Base-by-base conservation (phyloP, 768 basidiomycete species). In the Boletus reticulatus region DNA sequence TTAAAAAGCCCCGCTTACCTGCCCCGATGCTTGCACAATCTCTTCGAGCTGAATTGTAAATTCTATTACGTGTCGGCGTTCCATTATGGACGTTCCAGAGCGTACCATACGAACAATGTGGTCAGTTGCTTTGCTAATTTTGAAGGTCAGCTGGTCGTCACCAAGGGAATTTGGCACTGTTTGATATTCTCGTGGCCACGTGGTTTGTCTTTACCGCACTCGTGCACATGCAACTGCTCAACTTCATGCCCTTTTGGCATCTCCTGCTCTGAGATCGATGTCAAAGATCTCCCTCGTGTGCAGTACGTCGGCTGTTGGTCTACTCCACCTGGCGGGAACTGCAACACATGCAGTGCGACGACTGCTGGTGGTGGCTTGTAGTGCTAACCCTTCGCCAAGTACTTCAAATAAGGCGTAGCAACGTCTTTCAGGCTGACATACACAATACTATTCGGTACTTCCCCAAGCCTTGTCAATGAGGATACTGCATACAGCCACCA, bases 321-420 rank as follows among this genome's bases (percentile, higher is more conserved):
- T 17, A 14, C 10, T 37, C 43, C 58, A 34, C 41, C 38, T 55
- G 43, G 48, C 27, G 22, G n/a, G 39, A 29, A 10, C 11, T 12
- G 47, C 14, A 27, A 9, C 9, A 22, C 31, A 48, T 31, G 43
- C 4, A 20, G 22, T 43, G 32, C 20, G 19, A 12, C 13, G 7
- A 10, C 4, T 17, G 12, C 16, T 34, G 10, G 34, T 36, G 34
- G 13, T 36, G 14, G 14, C 34, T 29, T 29, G 27, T 29, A 29
- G 29, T 29, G 29, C 29, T 29, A 29, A 8, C 29, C 29, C 9
- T 29, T 37, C 36, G 16, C 36, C 36, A 13, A 17, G 17, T 20
- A 13, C n/a, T 22, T 34, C 37, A 38, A 36, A 8, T 45, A 48
- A 24, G 38, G 55, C 48, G 44, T 58, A 51, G 55, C 49, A 58